Base-by-base conservation (phyloP, 2,329 filamentous ascomycete genomes). In the Dichotomopilus funicola region DNA sequence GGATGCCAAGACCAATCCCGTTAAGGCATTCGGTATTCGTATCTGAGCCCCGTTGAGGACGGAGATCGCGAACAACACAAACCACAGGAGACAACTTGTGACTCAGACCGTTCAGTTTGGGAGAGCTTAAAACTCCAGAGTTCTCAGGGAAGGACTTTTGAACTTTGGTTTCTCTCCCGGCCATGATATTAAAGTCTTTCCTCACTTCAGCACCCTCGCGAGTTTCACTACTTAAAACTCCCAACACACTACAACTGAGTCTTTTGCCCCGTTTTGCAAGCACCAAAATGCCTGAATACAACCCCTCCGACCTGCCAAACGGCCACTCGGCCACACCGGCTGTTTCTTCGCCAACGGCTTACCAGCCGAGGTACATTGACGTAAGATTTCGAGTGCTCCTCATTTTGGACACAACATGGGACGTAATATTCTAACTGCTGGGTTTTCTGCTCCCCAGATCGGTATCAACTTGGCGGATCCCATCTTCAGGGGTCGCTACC, bases 401-500 rank as follows among this genome's bases (percentile, higher is more conserved):
- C 37, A 2, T 12, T 38, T 38, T 38, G 19, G 19, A 27, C 19
- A 8, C 13, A 38, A 6, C 35, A 45, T n/a, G 13, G 1, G 10
- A 35, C 38, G 50, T 51, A 33, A 55, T 10, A 11, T 1, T 19
- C 6, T 40, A 33, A 36, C 2, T 12, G 37, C 38, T 44, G 33
- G 11, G 42, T 46, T 46, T 19, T 6, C 12, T 8, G 38, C 11
- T 10, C 9, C 40, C 44, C 12, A 86, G 83, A 86, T 99, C 66
- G 94, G 92, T 56, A 96, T 99, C 77, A 99, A 99, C 71, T 81
- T 99, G 54, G 88, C 91, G 52, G 94, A 99, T 67, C 88, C 89
- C 51, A 89, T 96, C 57, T 99, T 92, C 71, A 81, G 83, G 47
- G 94, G 94, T 50, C 73, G 81, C 43, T 95, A 97, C 68, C 86